Percentiles rank a stretch among this genome's conserved stretches.
These are phyloP conservation scores for Boletellus deceptivus DNA, from an alignment of 1,284 basidiomycete species.

Conservation along the genomic window DNA sequence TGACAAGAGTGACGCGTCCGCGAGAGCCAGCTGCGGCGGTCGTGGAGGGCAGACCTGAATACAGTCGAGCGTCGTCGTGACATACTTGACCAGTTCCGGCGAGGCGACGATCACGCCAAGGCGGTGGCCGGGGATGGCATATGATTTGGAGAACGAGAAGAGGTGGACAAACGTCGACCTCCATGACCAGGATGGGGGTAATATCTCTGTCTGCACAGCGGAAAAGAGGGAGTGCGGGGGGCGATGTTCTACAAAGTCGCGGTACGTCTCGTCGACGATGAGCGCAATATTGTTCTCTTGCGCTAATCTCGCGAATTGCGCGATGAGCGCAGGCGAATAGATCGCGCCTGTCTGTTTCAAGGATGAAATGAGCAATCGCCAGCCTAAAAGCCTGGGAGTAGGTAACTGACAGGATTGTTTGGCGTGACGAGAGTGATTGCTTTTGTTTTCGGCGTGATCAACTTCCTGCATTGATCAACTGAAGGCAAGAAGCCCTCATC, in stretches of 20 bases:
- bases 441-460: constrained; percentile 59
- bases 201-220: not conserved
- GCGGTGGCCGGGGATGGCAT: constrained; percentile 83
- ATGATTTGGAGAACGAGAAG: constrained; percentile 82
- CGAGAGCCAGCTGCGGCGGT: constrained; percentile 62
- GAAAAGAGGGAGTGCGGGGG: constrained; percentile 59
- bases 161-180: constrained; percentile 66
- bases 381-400: not conserved
- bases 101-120: constrained; percentile 76
- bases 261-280: constrained; percentile 89
- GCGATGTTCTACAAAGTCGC: constrained; percentile 68
- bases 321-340: constrained; percentile 62
- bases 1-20: constrained; percentile 13
- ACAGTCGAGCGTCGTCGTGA: constrained; percentile 73
- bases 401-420: constrained; percentile 61
- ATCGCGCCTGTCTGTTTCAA: constrained; percentile 69
- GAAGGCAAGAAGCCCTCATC: constrained; percentile 63
- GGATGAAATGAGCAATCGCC: not conserved
- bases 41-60: constrained; percentile 79
- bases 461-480: constrained; percentile 41
- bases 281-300: constrained; percentile 59
- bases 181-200: constrained; percentile 42
- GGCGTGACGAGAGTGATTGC: constrained; percentile 78
- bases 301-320: constrained; percentile 65
- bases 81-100: constrained; percentile 50